Base-by-base conservation (phyloP, 176 grass and related monocot species). In the Ananas comosus region DNA sequence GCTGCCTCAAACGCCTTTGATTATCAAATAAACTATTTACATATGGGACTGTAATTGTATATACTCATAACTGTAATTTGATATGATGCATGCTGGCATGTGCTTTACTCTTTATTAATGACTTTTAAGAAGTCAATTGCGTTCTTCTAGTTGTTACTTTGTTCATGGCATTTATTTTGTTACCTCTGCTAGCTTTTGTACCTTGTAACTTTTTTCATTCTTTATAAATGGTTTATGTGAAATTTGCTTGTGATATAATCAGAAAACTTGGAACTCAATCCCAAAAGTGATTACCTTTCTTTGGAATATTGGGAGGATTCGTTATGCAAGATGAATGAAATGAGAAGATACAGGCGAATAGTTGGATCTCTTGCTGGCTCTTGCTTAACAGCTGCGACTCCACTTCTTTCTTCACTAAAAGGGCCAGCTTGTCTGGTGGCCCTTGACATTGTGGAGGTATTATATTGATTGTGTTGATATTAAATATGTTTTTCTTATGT, bases 251-350 rank as follows among this genome's bases (percentile, higher is more conserved):
- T 51, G 63, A 53, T 81, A 67, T 56, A 63, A 74, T 83, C 79
- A 97, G 86, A 80, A 33, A 69, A 58, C 68, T 53, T 63, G 71
- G 48, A 77, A 76, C 74, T 24, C 65, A 77, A 76, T 75, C 52
- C 51, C 48, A 54, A 81, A 51, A 51, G 68, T 64, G 63, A 82
- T 78, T 69, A 75, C 89, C 53, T 86, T 65, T 66, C 47, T 78
- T 82, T 97, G 68, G 89, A 90, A 79, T 90, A 90, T 79, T 97
- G 93, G 84, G 89, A 97, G 50, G 86, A 90, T 64, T 74, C 85
- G 63, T 64, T 92, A 66, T 85, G 76, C 63, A 92, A 85, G 33
- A 48, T 97, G 68, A 83, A 83, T 85, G 89, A 97, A 74, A 92
- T 81, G 75, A 97, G 70, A 76, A 85, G 89, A 80, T 92, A 97